Conservation (phyloP, 1,139 yeast genomes). For the Meyerozyma athensensis region DNA sequence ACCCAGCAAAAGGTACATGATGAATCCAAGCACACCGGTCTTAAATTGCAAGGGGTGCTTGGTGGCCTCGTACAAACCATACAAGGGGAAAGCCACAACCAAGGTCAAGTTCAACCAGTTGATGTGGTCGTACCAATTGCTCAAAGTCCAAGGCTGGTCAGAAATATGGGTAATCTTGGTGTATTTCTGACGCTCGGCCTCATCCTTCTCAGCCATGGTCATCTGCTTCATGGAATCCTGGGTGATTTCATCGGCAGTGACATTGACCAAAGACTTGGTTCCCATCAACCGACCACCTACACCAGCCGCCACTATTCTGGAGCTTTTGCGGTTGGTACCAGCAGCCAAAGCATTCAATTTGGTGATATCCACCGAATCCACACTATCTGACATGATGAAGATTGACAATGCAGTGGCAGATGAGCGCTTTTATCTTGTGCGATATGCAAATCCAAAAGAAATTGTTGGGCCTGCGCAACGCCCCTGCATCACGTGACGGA, state of each 20-base stretch:
- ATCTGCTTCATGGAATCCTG: conserved; percentile 43
- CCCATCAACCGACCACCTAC: conserved; percentile 79
- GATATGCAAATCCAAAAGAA: conserved; percentile 4
- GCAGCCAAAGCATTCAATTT: conserved; percentile 85
- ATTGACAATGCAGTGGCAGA: neutral
- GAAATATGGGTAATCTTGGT: conserved; percentile 64
- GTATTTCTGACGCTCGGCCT: conserved; percentile 44
- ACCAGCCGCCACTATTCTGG: conserved; percentile 73
- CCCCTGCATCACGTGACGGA: conserved; percentile 5
- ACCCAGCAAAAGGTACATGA: conserved; percentile 71
- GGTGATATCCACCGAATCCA: conserved; percentile 64
- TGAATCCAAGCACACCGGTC: conserved; percentile 56
- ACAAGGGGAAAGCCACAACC: conserved; percentile 65
- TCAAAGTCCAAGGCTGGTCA: conserved; percentile 84
- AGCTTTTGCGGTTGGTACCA: conserved; percentile 68
- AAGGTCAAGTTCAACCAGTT: conserved; percentile 91
- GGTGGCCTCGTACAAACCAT: conserved; percentile 54
- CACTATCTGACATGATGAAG: conserved; percentile 11
- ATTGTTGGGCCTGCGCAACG: neutral
- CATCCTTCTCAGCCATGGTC: conserved; percentile 46
- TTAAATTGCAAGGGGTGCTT: conserved; percentile 49
- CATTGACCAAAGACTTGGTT: conserved; percentile 62
- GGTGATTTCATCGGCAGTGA: conserved; percentile 60
- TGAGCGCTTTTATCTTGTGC: neutral
- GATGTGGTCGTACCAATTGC: conserved; percentile 82